Conservation (phyloP, 2,329 filamentous ascomycete species). For the Massarina eburnea region DNA sequence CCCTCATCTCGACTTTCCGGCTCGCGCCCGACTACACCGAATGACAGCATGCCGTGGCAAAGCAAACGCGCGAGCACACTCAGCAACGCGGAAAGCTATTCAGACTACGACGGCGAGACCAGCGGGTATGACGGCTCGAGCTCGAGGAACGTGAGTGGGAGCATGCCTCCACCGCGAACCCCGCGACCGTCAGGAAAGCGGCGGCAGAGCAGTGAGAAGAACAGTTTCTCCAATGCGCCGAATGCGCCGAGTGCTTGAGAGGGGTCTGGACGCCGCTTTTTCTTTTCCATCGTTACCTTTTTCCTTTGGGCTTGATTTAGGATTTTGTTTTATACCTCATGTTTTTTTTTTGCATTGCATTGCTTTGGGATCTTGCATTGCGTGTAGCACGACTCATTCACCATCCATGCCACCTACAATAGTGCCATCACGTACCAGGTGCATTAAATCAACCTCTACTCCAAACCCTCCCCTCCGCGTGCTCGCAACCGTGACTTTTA, state of each 20-base stretch:
- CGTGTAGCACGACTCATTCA: no score
- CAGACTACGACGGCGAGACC: conserved; percentile 19
- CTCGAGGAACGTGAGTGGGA: conserved; percentile 5
- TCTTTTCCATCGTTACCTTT: neutral
- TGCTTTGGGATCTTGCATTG: no score
- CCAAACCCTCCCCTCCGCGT: no score
- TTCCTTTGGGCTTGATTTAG: neutral
- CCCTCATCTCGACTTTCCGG: conserved; percentile 16
- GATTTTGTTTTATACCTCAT: neutral
- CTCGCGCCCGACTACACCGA: conserved; percentile 29
- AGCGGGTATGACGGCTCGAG: conserved; percentile 5
- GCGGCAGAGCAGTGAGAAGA: conserved; percentile 9
- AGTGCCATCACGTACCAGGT: no score
- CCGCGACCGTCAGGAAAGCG: conserved; percentile 2
- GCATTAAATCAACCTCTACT: no score
- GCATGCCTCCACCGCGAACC: conserved; percentile 15
- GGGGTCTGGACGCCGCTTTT: neutral
- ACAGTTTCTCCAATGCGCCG: conserved; percentile 20
- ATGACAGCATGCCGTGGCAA: conserved; percentile 27
- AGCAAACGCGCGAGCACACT: conserved; percentile 38
- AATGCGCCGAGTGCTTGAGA: conserved; percentile 20
- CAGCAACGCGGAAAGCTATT: conserved; percentile 29
- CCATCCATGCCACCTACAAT: no score
- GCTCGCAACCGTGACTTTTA: no score
- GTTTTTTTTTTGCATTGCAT: neutral